Conservation (phyloP, 148 eudicot genomes). For the Chenopodium berlandieri region DNA sequence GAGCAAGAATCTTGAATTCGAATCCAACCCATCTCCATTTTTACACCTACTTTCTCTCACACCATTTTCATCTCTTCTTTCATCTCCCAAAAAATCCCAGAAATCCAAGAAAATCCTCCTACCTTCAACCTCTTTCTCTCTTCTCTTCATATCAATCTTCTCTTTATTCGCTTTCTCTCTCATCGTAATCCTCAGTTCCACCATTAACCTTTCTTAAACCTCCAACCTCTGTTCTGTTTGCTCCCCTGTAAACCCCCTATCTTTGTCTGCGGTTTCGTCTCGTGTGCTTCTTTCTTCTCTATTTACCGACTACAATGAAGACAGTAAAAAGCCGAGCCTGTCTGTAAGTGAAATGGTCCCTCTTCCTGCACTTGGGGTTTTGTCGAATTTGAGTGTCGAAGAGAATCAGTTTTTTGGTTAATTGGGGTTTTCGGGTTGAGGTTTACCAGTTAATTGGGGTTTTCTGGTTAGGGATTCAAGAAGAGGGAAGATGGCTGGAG, state of each 20-base stretch:
- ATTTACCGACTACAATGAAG: slow-evolving; percentile 1
- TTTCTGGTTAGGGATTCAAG: too few species aligned
- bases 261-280: slow-evolving; percentile 11
- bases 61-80: slow-evolving; percentile 44
- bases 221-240: neutral
- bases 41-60: slow-evolving; percentile 41
- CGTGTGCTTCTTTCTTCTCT: slow-evolving; percentile 28
- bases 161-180: slow-evolving; percentile 33
- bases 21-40: slow-evolving; percentile 24
- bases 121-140: slow-evolving; percentile 28
- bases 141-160: slow-evolving; percentile 41
- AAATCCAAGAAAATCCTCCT: slow-evolving; percentile 30
- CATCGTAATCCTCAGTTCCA: slow-evolving; percentile 28
- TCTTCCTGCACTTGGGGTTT: slow-evolving; percentile 43
- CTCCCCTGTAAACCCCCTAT: neutral
- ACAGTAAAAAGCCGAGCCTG: slow-evolving; percentile 19
- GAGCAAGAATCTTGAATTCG: slow-evolving; percentile 11
- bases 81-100: slow-evolving; percentile 41
- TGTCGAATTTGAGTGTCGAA: slow-evolving; percentile 21
- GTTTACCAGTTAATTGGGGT: too few species aligned
- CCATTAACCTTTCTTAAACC: slow-evolving; percentile 28
- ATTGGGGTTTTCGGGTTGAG: too few species aligned
- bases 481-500: too few species aligned
- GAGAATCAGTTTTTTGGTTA: slow-evolving; percentile 39
- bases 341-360: slow-evolving; percentile 54